Evolutionary conservation across 768 basidiomycete species (phyloP), one percentile per base, ranked within the genome.

Genomic region (Hirschioporus abietinus): DNA sequence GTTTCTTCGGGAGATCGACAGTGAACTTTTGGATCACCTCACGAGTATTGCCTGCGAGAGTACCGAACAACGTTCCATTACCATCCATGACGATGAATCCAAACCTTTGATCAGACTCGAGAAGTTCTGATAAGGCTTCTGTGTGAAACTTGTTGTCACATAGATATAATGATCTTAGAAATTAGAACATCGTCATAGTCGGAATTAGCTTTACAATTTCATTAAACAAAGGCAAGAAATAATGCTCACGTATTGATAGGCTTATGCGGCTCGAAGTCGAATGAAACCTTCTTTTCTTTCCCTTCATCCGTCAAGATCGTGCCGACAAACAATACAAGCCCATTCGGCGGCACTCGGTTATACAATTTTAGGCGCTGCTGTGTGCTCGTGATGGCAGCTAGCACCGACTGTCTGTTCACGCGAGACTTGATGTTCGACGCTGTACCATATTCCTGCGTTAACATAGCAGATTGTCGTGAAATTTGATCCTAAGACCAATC

Each of bases 111-210:
- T 99, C 97, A 23, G 93, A 95, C 78, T 99, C 96, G 69, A 99
- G 86, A 62, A 99, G 88, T 75, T 99, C 97, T 30, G 93, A 92
- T 25, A 99, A 85, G 0, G 95, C 96, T 74, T 98, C 97, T 0
- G 97, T 99, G 82, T 99, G 96, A 81, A 99, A 99, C 77, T 97
- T 98, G 83, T 97, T 98, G 84, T 99, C 97, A 76, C 97, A 99
- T 60, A 98, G 90, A 79, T 99, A 99, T 63, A 99, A 87, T 15
- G 97, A 98, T 20, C 93, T 96, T 75, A 26, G 42, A 27, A 58
- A 74, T 66, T 27, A 59, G 65, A 61, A 60, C 24, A 20, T 26
- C 58, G 36, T 25, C 20, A 57, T 64, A 9, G n/a, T 25, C 34
- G 35, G 63, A 62, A 34, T 24, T 9, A 66, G 9, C 30, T 18